These are phyloP conservation scores for Trametes polyzona DNA, from an alignment of 1,284 basidiomycete species.

Conservation along the genomic window DNA sequence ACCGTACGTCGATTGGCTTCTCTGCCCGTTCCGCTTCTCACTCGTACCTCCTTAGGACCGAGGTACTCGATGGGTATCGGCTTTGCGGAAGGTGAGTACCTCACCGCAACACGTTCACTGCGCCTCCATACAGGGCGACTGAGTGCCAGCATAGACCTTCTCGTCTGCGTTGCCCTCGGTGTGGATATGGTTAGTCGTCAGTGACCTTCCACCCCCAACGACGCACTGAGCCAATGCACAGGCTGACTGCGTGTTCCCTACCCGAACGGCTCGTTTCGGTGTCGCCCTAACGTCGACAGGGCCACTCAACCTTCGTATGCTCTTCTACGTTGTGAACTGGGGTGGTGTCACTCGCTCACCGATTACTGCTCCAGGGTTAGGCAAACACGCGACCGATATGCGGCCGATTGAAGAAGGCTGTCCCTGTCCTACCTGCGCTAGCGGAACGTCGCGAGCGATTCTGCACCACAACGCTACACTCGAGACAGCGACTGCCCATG, in stretches of 20 bases:
- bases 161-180: slow-evolving; percentile 87
- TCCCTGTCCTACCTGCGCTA: slow-evolving; percentile 78
- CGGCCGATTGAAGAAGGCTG: slow-evolving; percentile 72
- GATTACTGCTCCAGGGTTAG: slow-evolving; percentile 51
- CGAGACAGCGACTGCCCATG: slow-evolving; percentile 82
- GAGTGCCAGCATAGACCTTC: slow-evolving; percentile 55
- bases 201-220: too few relatives aligned
- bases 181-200: slow-evolving; percentile 74
- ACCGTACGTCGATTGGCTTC: slow-evolving; percentile 54
- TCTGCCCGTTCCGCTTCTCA: not conserved
- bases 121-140: too few relatives aligned
- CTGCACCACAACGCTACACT: slow-evolving; percentile 74
- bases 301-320: slow-evolving; percentile 74
- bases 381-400: slow-evolving; percentile 71
- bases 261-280: slow-evolving; percentile 84
- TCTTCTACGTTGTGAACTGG: too few relatives aligned
- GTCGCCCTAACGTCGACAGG: slow-evolving; percentile 81
- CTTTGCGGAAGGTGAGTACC: slow-evolving; percentile 79
- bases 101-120: not conserved
- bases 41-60: slow-evolving; percentile 54
- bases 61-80: slow-evolving; percentile 89
- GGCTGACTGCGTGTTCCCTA: slow-evolving; percentile 91
- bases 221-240: slow-evolving; percentile 32
- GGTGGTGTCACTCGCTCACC: not conserved
- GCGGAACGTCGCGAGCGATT: slow-evolving; percentile 67